Percentiles rank a stretch among this genome's conserved stretches.
phyloP scores from a whole-genome alignment of 2,329 filamentous ascomycete species.

The Fusarium fujikuroi region DNA sequence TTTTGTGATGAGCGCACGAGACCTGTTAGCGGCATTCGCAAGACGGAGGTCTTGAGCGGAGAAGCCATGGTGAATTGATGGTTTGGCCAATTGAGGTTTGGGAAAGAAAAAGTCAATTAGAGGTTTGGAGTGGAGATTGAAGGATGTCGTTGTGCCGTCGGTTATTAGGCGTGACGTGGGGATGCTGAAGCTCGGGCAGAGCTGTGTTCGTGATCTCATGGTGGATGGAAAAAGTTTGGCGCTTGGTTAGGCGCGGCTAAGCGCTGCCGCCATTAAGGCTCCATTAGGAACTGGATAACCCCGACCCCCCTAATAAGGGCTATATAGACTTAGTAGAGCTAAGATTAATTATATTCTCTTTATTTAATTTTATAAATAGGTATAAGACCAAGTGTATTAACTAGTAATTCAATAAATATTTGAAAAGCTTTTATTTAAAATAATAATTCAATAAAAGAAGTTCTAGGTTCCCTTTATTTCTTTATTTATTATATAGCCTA shows the following conservation, averaged over 20 bases:
- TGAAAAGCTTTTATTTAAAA: background rate
- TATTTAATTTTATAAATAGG: background rate
- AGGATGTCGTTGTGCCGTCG: slow-evolving; percentile 22
- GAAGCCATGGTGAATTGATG: slow-evolving; percentile 42
- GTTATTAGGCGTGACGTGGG: slow-evolving; percentile 30
- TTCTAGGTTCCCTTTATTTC: background rate
- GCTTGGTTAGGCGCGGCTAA: slow-evolving; percentile 41
- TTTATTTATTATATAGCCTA: background rate
- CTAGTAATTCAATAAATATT: background rate
- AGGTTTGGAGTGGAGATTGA: slow-evolving; percentile 35
- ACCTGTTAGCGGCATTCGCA: slow-evolving; percentile 44
- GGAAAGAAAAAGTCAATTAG: slow-evolving; percentile 3
- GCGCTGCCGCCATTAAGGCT: slow-evolving; percentile 11
- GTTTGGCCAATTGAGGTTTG: background rate
- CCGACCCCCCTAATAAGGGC: slow-evolving; percentile 8
- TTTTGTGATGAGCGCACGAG: slow-evolving; percentile 43
- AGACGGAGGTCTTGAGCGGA: slow-evolving; percentile 47
- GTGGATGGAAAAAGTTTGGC: slow-evolving; percentile 38
- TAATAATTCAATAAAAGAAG: too few species aligned
- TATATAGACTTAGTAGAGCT: background rate
- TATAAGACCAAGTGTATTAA: fast-evolving
- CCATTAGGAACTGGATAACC: background rate
- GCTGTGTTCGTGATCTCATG: slow-evolving; percentile 46
- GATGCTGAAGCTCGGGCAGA: slow-evolving; percentile 33
- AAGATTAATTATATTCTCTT: background rate